Percentiles rank a stretch among this genome's conserved stretches.
phyloP scores from a whole-genome alignment of 2,329 filamentous ascomycete genomes.

The Penicillium sp. region DNA sequence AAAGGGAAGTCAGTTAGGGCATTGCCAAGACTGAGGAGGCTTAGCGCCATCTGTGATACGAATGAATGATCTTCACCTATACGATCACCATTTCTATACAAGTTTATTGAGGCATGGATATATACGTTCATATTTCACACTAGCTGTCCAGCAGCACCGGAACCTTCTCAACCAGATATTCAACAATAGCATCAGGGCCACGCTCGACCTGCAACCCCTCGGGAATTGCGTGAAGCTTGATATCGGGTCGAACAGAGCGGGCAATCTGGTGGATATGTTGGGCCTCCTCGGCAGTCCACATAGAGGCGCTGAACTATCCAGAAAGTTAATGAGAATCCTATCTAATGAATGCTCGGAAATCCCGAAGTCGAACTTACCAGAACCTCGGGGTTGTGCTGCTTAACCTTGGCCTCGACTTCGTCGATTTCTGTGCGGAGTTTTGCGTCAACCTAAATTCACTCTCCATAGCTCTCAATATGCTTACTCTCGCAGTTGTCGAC shows the following conservation, averaged over 20 bases:
- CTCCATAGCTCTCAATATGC: constrained; percentile 15
- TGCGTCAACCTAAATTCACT: neutral
- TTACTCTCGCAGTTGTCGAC: constrained; percentile 61
- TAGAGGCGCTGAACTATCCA: constrained; percentile 59
- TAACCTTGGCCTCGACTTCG: constrained; percentile 55
- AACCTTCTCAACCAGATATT: constrained; percentile 43
- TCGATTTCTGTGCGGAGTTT: constrained; percentile 43
- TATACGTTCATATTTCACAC: neutral
- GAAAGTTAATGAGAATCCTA: constrained; percentile 4
- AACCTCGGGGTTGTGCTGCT: constrained; percentile 53
- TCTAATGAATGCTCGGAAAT: constrained; percentile 8
- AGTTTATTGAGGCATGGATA: neutral
- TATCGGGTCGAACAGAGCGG: constrained; percentile 36
- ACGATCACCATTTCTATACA: no score
- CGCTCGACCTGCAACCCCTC: constrained; percentile 43
- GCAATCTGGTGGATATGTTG: constrained; percentile 39
- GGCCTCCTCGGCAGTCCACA: constrained; percentile 51
- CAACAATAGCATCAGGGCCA: constrained; percentile 44
- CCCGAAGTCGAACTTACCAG: constrained; percentile 44
- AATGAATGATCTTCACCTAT: no score
- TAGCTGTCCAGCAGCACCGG: constrained; percentile 38
- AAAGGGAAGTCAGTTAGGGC: no score
- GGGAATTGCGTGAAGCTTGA: constrained; percentile 45
- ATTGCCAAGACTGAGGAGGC: neutral
- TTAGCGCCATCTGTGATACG: neutral